phyloP scores from a whole-genome alignment of 345 rosid species.

The Populus davidiana region DNA sequence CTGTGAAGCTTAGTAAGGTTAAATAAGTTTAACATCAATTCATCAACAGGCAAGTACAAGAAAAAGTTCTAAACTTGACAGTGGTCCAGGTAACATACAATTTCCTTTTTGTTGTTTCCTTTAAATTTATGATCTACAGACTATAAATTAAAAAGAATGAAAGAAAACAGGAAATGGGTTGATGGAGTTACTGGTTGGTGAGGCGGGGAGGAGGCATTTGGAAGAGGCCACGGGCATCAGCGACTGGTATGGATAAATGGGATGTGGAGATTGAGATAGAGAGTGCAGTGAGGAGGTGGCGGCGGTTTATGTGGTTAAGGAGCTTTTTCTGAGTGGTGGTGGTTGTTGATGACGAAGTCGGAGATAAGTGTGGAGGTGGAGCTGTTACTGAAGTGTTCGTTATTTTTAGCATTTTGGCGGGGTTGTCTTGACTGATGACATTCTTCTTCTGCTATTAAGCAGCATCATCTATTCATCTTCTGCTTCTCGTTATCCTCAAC shows the following conservation, averaged over 20 bases:
- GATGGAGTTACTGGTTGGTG: slow-evolving; percentile 41
- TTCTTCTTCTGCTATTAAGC: background rate
- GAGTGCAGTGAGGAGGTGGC: slow-evolving; percentile 46
- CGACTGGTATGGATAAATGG: slow-evolving; percentile 19
- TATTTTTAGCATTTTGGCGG: slow-evolving; percentile 22
- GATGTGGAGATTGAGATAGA: slow-evolving; percentile 32
- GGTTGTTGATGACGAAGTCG: slow-evolving; percentile 15
- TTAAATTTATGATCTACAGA: background rate
- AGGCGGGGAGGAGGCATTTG: slow-evolving; percentile 69
- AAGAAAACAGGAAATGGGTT: background rate
- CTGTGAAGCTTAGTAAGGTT: too few relatives aligned
- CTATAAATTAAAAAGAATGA: background rate
- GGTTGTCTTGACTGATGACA: background rate
- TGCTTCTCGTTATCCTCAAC: too few relatives aligned
- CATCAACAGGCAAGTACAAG: too few relatives aligned
- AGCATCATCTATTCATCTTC: too few relatives aligned
- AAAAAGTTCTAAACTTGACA: too few relatives aligned
- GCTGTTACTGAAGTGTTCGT: background rate
- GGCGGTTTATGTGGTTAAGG: slow-evolving; percentile 37
- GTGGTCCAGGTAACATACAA: background rate
- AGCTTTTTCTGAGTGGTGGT: slow-evolving; percentile 1
- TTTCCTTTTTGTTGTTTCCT: background rate
- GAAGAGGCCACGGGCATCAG: slow-evolving; percentile 61
- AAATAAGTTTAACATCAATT: too few relatives aligned
- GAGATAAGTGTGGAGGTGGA: slow-evolving; percentile 4